Percentiles rank a stretch among this genome's conserved stretches.
Evolutionary conservation across 331 rosid genomes (phyloP).

Genomic region (Acacia concinna): DNA sequence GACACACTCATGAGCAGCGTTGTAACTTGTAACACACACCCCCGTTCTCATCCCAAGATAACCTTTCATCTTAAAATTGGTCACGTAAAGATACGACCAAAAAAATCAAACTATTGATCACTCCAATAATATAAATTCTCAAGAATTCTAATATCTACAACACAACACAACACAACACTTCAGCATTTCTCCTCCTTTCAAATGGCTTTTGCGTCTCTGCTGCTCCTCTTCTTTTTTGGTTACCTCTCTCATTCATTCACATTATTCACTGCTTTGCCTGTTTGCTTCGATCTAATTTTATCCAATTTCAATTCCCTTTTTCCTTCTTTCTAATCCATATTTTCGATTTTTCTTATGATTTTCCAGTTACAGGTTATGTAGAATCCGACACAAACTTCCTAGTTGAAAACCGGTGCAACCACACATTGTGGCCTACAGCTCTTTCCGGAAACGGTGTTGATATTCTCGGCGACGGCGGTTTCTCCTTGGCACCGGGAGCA

Average conservation of each 20-base stretch:
- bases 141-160: neutral
- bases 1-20: neutral
- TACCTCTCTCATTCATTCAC: neutral
- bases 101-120: neutral
- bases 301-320: neutral
- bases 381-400: slow-evolving; percentile 44
- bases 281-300: neutral
- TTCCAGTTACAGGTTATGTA: slow-evolving; percentile 27
- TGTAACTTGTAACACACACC: neutral
- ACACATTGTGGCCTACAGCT: slow-evolving; percentile 65
- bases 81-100: slow-evolving; percentile 51
- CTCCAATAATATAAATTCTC: slow-evolving; percentile 34
- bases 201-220: neutral
- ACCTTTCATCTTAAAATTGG: slow-evolving; percentile 38
- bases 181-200: neutral
- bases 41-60: slow-evolving; percentile 39
- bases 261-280: no score
- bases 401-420: slow-evolving; percentile 48
- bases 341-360: neutral
- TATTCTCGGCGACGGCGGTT: slow-evolving; percentile 55
- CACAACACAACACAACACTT: neutral
- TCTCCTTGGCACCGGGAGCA: slow-evolving; percentile 38
- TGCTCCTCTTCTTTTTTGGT: slow-evolving; percentile 40
- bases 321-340: neutral
- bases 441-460: slow-evolving; percentile 51